A percentile compares a stretch with the other conserved stretches of the same genome.
phyloP scores from a whole-genome alignment of 169 alveolate species.

The Plasmodium gallinaceum region DNA sequence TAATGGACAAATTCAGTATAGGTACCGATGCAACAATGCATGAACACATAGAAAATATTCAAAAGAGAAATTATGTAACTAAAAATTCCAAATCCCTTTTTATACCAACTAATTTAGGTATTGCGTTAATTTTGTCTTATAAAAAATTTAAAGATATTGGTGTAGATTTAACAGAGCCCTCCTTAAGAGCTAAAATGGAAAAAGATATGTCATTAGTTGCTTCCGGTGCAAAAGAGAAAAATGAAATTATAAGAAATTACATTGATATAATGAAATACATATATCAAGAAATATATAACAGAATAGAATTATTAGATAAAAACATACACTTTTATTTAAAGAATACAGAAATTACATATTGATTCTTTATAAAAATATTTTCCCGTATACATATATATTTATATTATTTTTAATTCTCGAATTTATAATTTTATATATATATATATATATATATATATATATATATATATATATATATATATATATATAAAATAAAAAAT shows the following conservation, averaged over 20 bases:
- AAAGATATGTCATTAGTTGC: conserved; percentile 92
- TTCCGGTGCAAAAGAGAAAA: conserved; percentile 85
- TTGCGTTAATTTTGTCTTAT: conserved; percentile 80
- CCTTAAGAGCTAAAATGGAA: conserved; percentile 94
- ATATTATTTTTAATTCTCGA: neutral
- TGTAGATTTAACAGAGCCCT: conserved; percentile 89
- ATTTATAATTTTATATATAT: neutral
- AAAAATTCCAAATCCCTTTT: conserved; percentile 45
- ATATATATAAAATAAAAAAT: neutral
- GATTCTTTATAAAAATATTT: neutral
- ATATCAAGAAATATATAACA: conserved; percentile 71
- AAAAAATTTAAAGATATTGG: conserved; percentile 79
- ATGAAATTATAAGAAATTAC: conserved; percentile 61
- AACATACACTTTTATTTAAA: conserved; percentile 17
- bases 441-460: neutral
- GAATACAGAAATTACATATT: neutral
- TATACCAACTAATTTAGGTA: conserved; percentile 69
- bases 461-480: neutral
- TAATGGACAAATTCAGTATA: conserved; percentile 97
- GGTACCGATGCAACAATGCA: conserved; percentile 99
- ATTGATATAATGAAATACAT: conserved; percentile 74
- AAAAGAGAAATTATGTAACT: conserved; percentile 96
- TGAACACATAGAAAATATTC: conserved; percentile 97
- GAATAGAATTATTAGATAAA: conserved; percentile 62
- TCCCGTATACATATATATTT: neutral